Base-by-base conservation (phyloP, 2,329 filamentous ascomycete species). In the Didymella exigua region DNA sequence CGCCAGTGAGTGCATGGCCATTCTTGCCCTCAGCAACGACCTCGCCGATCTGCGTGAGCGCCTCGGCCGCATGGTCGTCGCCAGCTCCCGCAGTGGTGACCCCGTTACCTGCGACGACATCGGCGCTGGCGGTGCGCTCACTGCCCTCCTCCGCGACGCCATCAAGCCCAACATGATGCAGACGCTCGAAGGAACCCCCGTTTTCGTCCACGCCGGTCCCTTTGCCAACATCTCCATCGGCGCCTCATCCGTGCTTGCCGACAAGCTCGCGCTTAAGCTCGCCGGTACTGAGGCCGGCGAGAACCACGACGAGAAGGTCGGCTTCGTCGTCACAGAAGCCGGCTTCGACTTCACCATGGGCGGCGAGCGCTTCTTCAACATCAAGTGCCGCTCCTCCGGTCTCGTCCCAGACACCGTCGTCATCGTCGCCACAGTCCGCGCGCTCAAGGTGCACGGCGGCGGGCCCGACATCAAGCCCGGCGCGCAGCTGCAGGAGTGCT, bases 271-370 rank as follows among this genome's bases (percentile, higher is more conserved):
- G 0, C 82, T 99, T 62, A 99, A 99, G 83, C 88, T 99, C 61
- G 90, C 92, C 4, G 95, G 95, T 70, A 97, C 93, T 1, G 95
- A 99, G 77, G 84, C 87, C 5, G 93, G 96, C 62, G 95, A 98
- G 79, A 86, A 96, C 67, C 85, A 93, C 70, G 81, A 86, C 45
- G 81, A 87, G 65, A 93, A 95, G 82, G 86, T 90, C 26, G 95
- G 95, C 9, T 98, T 95, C 68, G 93, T 97, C 19, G 88, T 99
- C 31, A 99, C 95, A 1, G 95, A 99, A 77, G 93, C 95, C 48
- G 95, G 95, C 9, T 99, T 99, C 76, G 95, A 99, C 78, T 99
- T 99, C 79, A 98, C 95, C 69, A 99, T 99, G 95, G 95, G 95
- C 62, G 95, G 95, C 60, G 95, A 99, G 83, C 89, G 95, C 47